These are phyloP conservation scores for Phytomonas francai DNA, from an alignment of 208 protist genomes.

Conservation along the genomic window DNA sequence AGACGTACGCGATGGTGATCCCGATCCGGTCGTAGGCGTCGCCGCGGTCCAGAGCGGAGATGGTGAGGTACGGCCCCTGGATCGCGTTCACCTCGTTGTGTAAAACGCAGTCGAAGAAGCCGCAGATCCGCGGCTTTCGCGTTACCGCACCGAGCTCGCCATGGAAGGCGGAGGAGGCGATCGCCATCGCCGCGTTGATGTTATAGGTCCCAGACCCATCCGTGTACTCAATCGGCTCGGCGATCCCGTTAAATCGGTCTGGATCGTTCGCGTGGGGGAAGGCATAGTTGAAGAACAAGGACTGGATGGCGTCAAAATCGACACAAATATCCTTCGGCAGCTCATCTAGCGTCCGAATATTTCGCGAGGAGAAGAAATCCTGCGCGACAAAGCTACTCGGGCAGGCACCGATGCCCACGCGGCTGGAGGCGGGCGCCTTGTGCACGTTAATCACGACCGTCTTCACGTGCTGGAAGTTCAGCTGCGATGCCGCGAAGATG, in stretches of 20 bases:
- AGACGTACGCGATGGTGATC: constrained; percentile 87
- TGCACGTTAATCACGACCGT: constrained; percentile 87
- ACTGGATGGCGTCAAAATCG: constrained; percentile 86
- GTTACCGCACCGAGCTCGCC: constrained; percentile 86
- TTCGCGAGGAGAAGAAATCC: constrained; percentile 81
- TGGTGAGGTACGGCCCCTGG: constrained; percentile 89
- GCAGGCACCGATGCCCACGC: constrained; percentile 88
- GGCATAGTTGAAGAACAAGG: constrained; percentile 42
- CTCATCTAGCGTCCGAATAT: constrained; percentile 75
- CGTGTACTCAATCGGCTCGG: constrained; percentile 65
- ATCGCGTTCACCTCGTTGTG: constrained; percentile 85
- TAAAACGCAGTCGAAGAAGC: constrained; percentile 90
- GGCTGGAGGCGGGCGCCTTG: constrained; percentile 85
- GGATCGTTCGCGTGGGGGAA: constrained; percentile 31
- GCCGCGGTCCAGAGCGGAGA: constrained; percentile 87
- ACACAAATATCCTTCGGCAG: constrained; percentile 48
- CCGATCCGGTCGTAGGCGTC: constrained; percentile 89
- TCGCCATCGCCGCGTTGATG: constrained; percentile 86
- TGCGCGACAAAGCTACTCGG: constrained; percentile 84
- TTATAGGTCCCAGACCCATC: constrained; percentile 78
- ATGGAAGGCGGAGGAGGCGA: constrained; percentile 70
- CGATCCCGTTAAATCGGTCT: constrained; percentile 61
- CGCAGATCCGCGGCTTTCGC: constrained; percentile 84
- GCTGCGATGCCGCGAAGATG: constrained; percentile 70
- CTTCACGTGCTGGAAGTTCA: constrained; percentile 80